These are phyloP conservation scores for Penicillium coffeae DNA, from an alignment of 495 filamentous ascomycete genomes.

Conservation along the genomic window DNA sequence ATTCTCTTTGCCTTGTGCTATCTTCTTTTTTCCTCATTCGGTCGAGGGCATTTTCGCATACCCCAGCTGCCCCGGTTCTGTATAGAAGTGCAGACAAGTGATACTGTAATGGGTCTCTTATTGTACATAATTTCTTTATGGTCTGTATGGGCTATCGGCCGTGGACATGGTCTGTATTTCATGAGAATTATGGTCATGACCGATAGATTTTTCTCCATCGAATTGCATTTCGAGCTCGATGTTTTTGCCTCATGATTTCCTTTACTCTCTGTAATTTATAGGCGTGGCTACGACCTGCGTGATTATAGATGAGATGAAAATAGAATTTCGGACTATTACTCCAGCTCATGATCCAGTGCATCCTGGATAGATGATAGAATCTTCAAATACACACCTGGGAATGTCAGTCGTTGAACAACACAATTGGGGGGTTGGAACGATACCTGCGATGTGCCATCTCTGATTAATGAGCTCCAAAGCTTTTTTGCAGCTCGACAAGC, in stretches of 20 bases:
- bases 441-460: too few relatives aligned
- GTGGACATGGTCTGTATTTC: constrained; percentile 12
- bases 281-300: too few relatives aligned
- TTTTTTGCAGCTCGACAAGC: too few relatives aligned
- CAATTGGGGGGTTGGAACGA: too few relatives aligned
- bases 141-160: constrained; percentile 7
- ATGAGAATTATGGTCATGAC: constrained; percentile 9
- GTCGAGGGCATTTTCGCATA: constrained; percentile 22
- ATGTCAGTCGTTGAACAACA: background rate
- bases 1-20: constrained; percentile 9
- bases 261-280: background rate
- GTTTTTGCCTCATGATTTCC: background rate
- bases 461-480: too few relatives aligned
- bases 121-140: constrained; percentile 28
- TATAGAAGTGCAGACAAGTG: background rate
- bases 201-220: constrained; percentile 8
- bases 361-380: background rate
- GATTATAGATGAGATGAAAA: too few relatives aligned
- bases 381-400: background rate
- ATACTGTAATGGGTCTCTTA: constrained; percentile 11
- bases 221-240: constrained; percentile 18
- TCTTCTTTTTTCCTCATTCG: constrained; percentile 6
- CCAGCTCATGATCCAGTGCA: too few relatives aligned
- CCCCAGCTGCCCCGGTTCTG: background rate
- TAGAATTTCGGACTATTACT: too few relatives aligned